Conservation (phyloP, 805 yeast species). For the Wickerhamiella parazyma region DNA sequence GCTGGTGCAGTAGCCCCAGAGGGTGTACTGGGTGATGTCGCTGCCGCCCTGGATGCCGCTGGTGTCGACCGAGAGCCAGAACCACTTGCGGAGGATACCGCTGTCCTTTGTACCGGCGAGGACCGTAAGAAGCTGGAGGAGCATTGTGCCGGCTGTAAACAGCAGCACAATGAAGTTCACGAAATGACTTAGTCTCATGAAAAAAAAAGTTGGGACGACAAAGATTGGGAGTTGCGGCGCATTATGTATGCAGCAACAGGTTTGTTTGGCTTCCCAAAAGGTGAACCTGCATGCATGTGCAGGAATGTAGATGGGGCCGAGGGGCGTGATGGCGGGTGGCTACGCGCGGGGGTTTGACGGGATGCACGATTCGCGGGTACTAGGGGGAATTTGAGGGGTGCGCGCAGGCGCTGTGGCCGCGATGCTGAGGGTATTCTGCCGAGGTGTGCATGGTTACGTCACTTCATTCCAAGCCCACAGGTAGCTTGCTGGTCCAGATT, state of each 20-base stretch:
- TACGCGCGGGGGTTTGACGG: neutral
- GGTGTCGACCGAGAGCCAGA: constrained; percentile 73
- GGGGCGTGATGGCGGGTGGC: neutral
- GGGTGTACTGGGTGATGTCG: constrained; percentile 61
- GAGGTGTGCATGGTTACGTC: constrained; percentile 2
- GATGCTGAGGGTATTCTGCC: neutral
- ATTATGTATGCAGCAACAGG: constrained; percentile 9
- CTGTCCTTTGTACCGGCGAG: constrained; percentile 47
- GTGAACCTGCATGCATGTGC: constrained; percentile 8
- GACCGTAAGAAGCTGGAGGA: constrained; percentile 47
- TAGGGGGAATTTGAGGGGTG: neutral
- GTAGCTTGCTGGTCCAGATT: neutral
- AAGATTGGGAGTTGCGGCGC: neutral
- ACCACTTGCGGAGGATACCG: constrained; percentile 49
- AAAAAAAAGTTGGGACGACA: neutral
- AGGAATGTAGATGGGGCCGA: neutral
- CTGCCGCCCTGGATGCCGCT: constrained; percentile 32
- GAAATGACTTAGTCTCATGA: constrained; percentile 6
- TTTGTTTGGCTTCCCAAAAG: constrained; percentile 8
- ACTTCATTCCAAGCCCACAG: constrained; percentile 4
- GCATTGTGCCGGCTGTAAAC: constrained; percentile 33
- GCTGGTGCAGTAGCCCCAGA: constrained; percentile 52
- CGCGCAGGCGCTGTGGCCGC: neutral
- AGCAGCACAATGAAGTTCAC: constrained; percentile 18
- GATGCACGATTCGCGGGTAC: neutral